Conservation (phyloP, 306 rosid genomes). For the Gynostemma pentaphyllum region DNA sequence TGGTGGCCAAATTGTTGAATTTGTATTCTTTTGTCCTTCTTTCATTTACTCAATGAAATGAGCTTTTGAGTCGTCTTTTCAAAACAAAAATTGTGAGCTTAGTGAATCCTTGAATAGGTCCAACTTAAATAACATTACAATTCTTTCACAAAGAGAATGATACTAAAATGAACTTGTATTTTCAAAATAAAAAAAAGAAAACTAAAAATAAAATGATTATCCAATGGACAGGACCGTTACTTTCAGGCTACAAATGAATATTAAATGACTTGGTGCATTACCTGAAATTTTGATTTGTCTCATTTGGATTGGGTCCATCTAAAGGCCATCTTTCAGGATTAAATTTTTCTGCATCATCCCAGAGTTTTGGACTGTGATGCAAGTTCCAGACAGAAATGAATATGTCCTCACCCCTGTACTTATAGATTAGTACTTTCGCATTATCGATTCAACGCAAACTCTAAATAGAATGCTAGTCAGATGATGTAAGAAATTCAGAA, state of each 20-base stretch:
- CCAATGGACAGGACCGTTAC: neutral
- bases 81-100: no score
- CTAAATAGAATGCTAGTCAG: neutral
- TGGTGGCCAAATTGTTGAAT: no score
- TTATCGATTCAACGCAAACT: neutral
- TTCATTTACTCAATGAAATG: no score
- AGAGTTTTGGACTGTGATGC: constrained; percentile 69
- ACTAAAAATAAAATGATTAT: neutral
- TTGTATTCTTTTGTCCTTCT: no score
- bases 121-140: no score
- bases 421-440: constrained; percentile 2
- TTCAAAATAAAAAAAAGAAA: neutral
- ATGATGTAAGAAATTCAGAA: neutral
- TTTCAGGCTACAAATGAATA: neutral
- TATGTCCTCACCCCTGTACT: constrained; percentile 82
- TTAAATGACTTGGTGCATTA: no score
- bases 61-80: no score
- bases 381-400: constrained; percentile 91
- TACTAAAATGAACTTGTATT: neutral
- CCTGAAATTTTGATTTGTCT: constrained; percentile 91
- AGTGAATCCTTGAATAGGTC: no score
- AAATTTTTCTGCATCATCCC: constrained; percentile 85
- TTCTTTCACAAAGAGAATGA: no score
- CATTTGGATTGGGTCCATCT: constrained; percentile 95
- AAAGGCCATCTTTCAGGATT: constrained; percentile 92